Evolutionary conservation across 2,329 filamentous ascomycete species (phyloP).

Genomic region (Stemphylium beticola): DNA sequence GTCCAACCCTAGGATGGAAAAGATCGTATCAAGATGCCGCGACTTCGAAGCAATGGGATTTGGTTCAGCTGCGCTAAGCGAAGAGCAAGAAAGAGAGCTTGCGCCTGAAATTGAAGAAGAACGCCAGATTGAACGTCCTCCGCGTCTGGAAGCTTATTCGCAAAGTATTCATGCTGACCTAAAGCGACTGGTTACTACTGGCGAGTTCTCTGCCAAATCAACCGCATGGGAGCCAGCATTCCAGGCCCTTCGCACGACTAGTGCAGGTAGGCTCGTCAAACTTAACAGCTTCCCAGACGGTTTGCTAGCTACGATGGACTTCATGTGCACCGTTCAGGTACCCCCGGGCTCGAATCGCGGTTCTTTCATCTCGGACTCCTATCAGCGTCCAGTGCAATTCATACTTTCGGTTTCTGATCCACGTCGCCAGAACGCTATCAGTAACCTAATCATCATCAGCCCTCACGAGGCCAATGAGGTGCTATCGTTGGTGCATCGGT

Average conservation of each 20-base stretch:
- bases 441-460: slow-evolving; percentile 62
- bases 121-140: slow-evolving; percentile 60
- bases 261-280: slow-evolving; percentile 47
- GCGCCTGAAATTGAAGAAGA: slow-evolving; percentile 69
- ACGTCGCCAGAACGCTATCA: neutral
- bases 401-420: slow-evolving; percentile 48
- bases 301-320: slow-evolving; percentile 60
- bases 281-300: slow-evolving; percentile 46
- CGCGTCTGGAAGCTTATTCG: slow-evolving; percentile 42
- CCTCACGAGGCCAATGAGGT: slow-evolving; percentile 66
- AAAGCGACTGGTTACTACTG: slow-evolving; percentile 47
- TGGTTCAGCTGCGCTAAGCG: slow-evolving; percentile 54
- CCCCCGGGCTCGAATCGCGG: slow-evolving; percentile 5
- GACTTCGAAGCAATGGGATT: slow-evolving; percentile 39
- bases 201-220: slow-evolving; percentile 36
- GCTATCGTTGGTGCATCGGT: slow-evolving; percentile 48
- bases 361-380: slow-evolving; percentile 35
- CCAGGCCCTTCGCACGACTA: slow-evolving; percentile 50
- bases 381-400: slow-evolving; percentile 62
- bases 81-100: slow-evolving; percentile 74
- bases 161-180: slow-evolving; percentile 58
- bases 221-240: slow-evolving; percentile 57
- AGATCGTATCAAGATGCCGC: slow-evolving; percentile 28
- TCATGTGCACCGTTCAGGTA: slow-evolving; percentile 53
- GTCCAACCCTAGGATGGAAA: slow-evolving; percentile 22